A percentile compares a stretch with the other conserved stretches of the same genome.
These are phyloP conservation scores for Leccinum fibrillosum DNA, from an alignment of 768 basidiomycete species.

Conservation along the genomic window DNA sequence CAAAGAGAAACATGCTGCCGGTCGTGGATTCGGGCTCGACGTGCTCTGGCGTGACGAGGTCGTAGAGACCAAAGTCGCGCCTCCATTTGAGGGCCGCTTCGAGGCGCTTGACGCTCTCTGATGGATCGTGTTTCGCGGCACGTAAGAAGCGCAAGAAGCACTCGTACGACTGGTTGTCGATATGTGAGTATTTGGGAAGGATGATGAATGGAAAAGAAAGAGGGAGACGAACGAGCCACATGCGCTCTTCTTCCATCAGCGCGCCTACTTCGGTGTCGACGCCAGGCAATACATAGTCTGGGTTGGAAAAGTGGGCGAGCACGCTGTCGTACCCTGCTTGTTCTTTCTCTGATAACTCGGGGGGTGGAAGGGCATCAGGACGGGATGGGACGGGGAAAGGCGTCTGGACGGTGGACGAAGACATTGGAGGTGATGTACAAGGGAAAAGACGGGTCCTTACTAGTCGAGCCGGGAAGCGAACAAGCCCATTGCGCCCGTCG, in stretches of 20 bases:
- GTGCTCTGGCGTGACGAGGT: conserved; percentile 51
- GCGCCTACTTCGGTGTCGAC: conserved; percentile 37
- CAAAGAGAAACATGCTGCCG: conserved; percentile 78
- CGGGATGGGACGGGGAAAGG: conserved; percentile 24
- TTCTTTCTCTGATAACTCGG: conserved; percentile 41
- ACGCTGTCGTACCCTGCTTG: conserved; percentile 51
- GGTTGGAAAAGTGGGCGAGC: conserved; percentile 52
- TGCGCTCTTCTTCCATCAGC: conserved; percentile 65
- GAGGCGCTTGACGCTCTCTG: conserved; percentile 56
- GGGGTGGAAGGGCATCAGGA: conserved; percentile 33
- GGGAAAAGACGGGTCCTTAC: background rate
- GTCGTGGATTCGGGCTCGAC: conserved; percentile 81
- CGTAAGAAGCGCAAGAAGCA: conserved; percentile 76
- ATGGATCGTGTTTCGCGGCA: conserved; percentile 70
- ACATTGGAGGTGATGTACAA: conserved; percentile 3
- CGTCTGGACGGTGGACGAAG: conserved; percentile 11
- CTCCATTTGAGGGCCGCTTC: conserved; percentile 79
- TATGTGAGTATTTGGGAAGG: background rate
- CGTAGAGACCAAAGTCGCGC: conserved; percentile 72
- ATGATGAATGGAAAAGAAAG: conserved; percentile 10
- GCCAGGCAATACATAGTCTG: conserved; percentile 50
- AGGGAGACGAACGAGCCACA: conserved; percentile 60
- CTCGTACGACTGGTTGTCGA: conserved; percentile 48
- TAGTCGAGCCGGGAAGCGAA: background rate
- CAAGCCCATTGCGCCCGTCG: background rate